Base-by-base conservation (phyloP, 1,284 basidiomycete species). In the Cutaneotrichosporon dermatis region DNA sequence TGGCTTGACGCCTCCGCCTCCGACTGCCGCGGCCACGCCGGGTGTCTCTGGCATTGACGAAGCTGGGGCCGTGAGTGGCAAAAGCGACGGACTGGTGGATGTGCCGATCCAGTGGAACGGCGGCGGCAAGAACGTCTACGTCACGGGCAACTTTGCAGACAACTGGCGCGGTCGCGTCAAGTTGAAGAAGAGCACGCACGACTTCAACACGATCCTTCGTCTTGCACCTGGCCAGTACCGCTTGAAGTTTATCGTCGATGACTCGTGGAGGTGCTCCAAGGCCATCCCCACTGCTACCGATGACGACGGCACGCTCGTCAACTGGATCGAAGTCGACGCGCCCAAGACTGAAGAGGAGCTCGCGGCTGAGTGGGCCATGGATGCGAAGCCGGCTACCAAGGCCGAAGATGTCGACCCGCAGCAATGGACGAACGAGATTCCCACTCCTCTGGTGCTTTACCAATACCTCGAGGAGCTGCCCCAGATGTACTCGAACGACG, bases 231-330 rank as follows among this genome's bases (percentile, higher is more conserved):
- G 95, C 25, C 94, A 93, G 2, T 94, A 99, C 74, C 90, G 95
- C 62, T 84, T 98, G 73, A 92, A 94, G 66, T 99, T 98, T 81
- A 85, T 98, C 66, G 92, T 99, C 61, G 96, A 99, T 76, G 89
- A 91, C 60, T 84, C 88, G 54, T 93, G 89, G 87, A 85, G 88
- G 60, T 83, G 84, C 57, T 83, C 83, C 10, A 80, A 82, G 66
- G 87, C 92, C 65, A 83, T 96, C 25, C 89, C 92, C 7, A 90
- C 90, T 1, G 92, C 94, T 1, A 92, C 93, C 37, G 94, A 98
- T 74, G 91, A 93, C 68, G 90, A 96, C 70, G 95, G 96, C 37
- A 90, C 89, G 39, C 81, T 99, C 55, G 92, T 96, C 66, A 99
- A 99, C 80, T 98, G 96, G 76, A 86, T 97, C 60, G 86, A 88